A percentile compares a stretch with the other conserved stretches of the same genome.
Conservation (phyloP, 73 alveolate species). For the Paramecium octaurelia region DNA sequence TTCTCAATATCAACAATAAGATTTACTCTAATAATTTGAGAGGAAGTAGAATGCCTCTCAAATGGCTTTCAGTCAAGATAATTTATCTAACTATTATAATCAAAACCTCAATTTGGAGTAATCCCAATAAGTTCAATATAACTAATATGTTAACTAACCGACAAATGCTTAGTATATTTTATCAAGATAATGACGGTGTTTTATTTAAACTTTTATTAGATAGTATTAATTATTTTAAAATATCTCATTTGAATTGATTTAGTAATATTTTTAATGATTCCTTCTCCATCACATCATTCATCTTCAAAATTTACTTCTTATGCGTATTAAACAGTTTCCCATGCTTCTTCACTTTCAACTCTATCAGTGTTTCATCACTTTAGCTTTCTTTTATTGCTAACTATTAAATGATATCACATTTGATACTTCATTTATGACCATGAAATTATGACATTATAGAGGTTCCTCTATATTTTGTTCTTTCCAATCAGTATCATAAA, state of each 20-base stretch:
- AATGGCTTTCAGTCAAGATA: background rate
- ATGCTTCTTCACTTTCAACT: background rate
- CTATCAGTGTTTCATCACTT: background rate
- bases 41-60: background rate
- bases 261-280: background rate
- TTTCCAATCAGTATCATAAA: background rate
- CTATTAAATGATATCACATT: background rate
- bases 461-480: background rate
- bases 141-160: background rate
- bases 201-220: background rate
- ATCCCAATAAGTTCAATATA: background rate
- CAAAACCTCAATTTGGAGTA: background rate
- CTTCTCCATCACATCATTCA: background rate
- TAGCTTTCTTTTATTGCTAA: constrained; percentile 4
- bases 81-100: background rate
- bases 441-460: background rate
- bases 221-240: background rate
- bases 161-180: background rate
- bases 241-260: background rate
- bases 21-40: background rate
- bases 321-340: constrained; percentile 17
- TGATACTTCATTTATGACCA: background rate
- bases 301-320: background rate
- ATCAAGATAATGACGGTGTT: background rate
- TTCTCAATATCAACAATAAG: background rate